Evolutionary conservation across 352 stramenopile species (phyloP), one percentile per base, ranked within the genome.

Genomic region (Thraustotheca clavata): DNA sequence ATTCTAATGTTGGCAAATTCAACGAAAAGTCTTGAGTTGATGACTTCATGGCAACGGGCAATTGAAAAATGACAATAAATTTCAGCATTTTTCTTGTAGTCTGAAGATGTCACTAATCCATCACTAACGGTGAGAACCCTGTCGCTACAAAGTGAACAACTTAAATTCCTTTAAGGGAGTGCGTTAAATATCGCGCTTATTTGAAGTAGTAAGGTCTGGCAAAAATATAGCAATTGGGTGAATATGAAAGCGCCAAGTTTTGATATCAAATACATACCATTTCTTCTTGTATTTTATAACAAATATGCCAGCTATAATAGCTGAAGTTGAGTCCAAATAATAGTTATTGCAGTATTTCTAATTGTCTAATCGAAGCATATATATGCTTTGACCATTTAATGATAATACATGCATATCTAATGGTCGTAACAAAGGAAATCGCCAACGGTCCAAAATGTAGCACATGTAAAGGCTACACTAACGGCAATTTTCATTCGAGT

Each of bases 231-330:
- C n/a, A n/a, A n/a, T n/a, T n/a, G 39, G 39, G 22, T 24, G 39
- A 4, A 12, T 16, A 20, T 57, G 40, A 5, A 18, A 12, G 35
- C 55, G 55, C 59, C 59, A 67, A 0, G 59, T 60, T 20, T 67
- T 67, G 46, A 67, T 67, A 48, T 67, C 59, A 24, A 67, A 59
- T n/a, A 67, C 11, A 20, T n/a, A 29, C 41, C 26, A 49, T 2
- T 8, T 34, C 9, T 8, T 24, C 22, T 38, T 33, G 0, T 34
- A 49, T 18, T 67, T 20, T 26, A 67, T 11, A 18, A 33, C 31
- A 12, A 67, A 16, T 22, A 67, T 7, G 24, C 59, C 59, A 20
- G 40, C 40, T 14, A 67, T 26, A 20, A 59, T 38, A 7, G 59
- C 59, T 8, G 59, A 67, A 24, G 59, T 38, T n/a, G 46, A 60